A percentile compares a stretch with the other conserved stretches of the same genome.
These are phyloP conservation scores for Xylaria sp. DNA, from an alignment of 2,329 filamentous ascomycete species.

Conservation along the genomic window DNA sequence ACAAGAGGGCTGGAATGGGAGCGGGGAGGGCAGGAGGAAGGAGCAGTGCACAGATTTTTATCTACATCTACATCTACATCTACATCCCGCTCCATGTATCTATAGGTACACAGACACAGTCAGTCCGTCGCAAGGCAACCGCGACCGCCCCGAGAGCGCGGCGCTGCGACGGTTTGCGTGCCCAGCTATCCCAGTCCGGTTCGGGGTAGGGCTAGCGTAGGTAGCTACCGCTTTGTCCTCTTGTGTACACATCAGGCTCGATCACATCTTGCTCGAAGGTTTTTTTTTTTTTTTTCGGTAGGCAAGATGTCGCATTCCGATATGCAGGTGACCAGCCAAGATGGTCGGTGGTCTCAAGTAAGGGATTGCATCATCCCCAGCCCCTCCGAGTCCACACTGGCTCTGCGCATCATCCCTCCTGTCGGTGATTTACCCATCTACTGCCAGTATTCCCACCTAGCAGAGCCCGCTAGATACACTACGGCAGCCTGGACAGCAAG, in stretches of 20 bases:
- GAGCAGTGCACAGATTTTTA: background rate
- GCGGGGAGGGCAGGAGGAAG: background rate
- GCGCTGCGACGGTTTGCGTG: background rate
- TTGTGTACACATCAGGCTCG: background rate
- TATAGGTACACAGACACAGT: too few relatives aligned
- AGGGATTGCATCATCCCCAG: constrained; percentile 3
- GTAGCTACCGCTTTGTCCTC: background rate
- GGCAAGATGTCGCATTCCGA: background rate
- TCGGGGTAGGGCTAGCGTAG: background rate
- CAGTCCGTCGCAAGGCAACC: background rate
- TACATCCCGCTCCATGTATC: too few relatives aligned
- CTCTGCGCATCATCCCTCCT: background rate
- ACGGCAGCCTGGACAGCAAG: background rate
- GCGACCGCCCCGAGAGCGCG: background rate
- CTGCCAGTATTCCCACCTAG: too few relatives aligned
- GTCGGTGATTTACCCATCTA: too few relatives aligned
- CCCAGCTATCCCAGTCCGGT: constrained; percentile 8
- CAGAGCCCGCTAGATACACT: background rate
- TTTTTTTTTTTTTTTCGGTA: background rate
- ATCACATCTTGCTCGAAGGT: background rate
- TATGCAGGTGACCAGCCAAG: background rate
- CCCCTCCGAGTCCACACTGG: background rate
- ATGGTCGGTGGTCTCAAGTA: background rate
- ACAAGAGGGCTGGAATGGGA: background rate
- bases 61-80: too few relatives aligned